These are phyloP conservation scores for Phytopythium kandeliae DNA, from an alignment of 352 stramenopile genomes.

Conservation along the genomic window DNA sequence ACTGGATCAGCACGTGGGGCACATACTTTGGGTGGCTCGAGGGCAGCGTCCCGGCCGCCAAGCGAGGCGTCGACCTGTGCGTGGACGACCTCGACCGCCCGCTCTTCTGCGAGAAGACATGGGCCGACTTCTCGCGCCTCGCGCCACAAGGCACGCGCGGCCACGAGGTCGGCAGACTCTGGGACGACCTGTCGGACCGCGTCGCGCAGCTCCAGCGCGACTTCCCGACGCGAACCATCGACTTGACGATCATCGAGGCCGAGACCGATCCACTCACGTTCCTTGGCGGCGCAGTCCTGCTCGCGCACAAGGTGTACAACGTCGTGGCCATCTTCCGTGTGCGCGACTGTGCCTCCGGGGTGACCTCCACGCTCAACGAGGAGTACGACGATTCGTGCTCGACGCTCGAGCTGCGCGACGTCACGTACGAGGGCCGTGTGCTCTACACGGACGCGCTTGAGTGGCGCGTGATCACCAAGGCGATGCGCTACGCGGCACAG, in stretches of 20 bases:
- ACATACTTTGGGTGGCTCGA: constrained; percentile 39
- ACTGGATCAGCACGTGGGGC: constrained; percentile 49
- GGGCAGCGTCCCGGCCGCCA: constrained; percentile 4
- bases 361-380: neutral
- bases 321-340: constrained; percentile 39
- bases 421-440: constrained; percentile 41
- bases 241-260: constrained; percentile 41
- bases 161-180: constrained; percentile 21
- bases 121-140: constrained; percentile 26
- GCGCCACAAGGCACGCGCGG: constrained; percentile 7
- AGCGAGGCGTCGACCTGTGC: constrained; percentile 42
- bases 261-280: constrained; percentile 47
- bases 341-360: constrained; percentile 16
- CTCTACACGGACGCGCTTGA: constrained; percentile 51
- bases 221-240: constrained; percentile 20
- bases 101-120: constrained; percentile 53
- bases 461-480: constrained; percentile 40
- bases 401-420: constrained; percentile 28
- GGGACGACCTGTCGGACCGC: constrained; percentile 31
- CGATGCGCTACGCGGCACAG: constrained; percentile 36
- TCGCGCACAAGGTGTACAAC: constrained; percentile 54
- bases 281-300: constrained; percentile 33
- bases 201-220: constrained; percentile 20
- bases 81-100: constrained; percentile 46
- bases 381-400: constrained; percentile 13